A percentile compares a stretch with the other conserved stretches of the same genome.
Conservation (phyloP, 139 green algal species). For the Picochlorum sp. region DNA sequence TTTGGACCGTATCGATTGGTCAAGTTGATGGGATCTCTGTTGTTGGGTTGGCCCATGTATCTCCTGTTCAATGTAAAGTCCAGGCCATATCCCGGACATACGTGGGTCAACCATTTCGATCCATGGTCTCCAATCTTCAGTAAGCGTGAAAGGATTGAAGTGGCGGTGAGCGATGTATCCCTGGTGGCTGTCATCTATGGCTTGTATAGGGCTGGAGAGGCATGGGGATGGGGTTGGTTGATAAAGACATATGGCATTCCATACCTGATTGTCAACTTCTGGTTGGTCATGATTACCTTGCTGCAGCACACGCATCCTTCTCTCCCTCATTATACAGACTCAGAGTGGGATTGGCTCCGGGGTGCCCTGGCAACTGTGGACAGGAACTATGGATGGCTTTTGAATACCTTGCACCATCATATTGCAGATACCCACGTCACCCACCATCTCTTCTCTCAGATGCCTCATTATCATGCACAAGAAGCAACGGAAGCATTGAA, state of each 20-base stretch:
- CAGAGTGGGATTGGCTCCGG: slow-evolving; percentile 86
- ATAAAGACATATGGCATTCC: slow-evolving; percentile 71
- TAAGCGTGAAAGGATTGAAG: slow-evolving; percentile 65
- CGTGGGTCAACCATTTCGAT: slow-evolving; percentile 78
- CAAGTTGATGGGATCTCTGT: slow-evolving; percentile 48
- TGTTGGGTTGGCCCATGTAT: slow-evolving; percentile 79
- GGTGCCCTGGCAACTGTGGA: slow-evolving; percentile 83
- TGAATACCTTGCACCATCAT: slow-evolving; percentile 73
- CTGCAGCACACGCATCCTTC: slow-evolving; percentile 82
- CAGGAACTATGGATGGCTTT: slow-evolving; percentile 65
- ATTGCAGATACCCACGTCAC: slow-evolving; percentile 87
- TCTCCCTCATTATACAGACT: slow-evolving; percentile 17
- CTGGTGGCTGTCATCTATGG: slow-evolving; percentile 42
- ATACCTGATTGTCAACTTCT: slow-evolving; percentile 83
- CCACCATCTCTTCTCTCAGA: slow-evolving; percentile 87
- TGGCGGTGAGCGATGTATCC: slow-evolving; percentile 49
- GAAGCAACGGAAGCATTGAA: slow-evolving; percentile 72
- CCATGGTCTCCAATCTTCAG: slow-evolving; percentile 80
- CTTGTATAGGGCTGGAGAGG: slow-evolving; percentile 30
- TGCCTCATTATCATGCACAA: slow-evolving; percentile 88
- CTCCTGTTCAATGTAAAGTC: slow-evolving; percentile 64
- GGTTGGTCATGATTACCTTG: slow-evolving; percentile 70
- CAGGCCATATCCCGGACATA: slow-evolving; percentile 42
- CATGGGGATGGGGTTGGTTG: slow-evolving; percentile 58
- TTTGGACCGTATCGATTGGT: slow-evolving; percentile 19